Conservation (phyloP, 2,329 filamentous ascomycete species). For the Leptodontidium sp. region DNA sequence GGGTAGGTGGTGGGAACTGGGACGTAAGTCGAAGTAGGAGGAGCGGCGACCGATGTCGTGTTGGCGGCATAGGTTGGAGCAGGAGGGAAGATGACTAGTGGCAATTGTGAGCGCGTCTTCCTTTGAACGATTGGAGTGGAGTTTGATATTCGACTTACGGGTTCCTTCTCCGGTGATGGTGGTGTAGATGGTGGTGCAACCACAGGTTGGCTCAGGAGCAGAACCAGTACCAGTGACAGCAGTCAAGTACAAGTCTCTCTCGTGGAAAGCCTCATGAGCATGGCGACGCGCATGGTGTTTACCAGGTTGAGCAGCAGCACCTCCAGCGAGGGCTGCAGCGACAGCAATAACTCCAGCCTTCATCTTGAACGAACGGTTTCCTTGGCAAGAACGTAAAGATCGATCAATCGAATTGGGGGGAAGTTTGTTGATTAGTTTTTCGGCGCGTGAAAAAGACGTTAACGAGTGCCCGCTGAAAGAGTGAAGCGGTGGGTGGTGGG, state of each 20-base stretch:
- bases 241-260: conserved; percentile 49
- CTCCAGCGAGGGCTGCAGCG: conserved; percentile 65
- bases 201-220: conserved; percentile 59
- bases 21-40: conserved; percentile 32
- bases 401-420: conserved; percentile 22
- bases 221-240: conserved; percentile 24
- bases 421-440: conserved; percentile 31
- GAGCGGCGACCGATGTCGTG: conserved; percentile 19
- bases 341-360: conserved; percentile 75
- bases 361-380: conserved; percentile 62
- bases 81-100: conserved; percentile 41
- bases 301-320: conserved; percentile 57
- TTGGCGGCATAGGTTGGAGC: conserved; percentile 34
- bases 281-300: conserved; percentile 66
- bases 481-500: conserved; percentile 73
- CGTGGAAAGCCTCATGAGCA: conserved; percentile 66
- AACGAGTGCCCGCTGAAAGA: conserved; percentile 89
- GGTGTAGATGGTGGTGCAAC: conserved; percentile 78
- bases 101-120: conserved; percentile 18
- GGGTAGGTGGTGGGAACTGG: conserved; percentile 45
- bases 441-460: conserved; percentile 38
- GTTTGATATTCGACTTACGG: conserved; percentile 56
- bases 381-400: conserved; percentile 32
- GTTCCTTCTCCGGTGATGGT: conserved; percentile 73
- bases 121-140: not conserved